Base-by-base conservation (phyloP, 495 filamentous ascomycete species). In the Xylaria castorea region DNA sequence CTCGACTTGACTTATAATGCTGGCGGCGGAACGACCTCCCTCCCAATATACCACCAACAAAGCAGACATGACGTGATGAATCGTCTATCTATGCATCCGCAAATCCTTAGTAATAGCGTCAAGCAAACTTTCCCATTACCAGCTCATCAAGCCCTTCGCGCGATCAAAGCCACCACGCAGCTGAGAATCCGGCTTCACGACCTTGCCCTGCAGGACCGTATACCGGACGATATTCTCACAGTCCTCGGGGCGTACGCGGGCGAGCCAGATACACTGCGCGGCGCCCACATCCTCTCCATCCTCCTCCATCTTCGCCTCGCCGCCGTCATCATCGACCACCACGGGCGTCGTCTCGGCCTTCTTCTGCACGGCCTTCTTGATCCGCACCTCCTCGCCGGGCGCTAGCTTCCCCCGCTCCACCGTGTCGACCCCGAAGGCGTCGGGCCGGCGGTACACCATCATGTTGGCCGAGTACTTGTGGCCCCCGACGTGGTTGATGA, bases 401-500 rank as follows among this genome's bases (percentile, higher is more conserved):
- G 78, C 76, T 53, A 83, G 66, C 72, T 81, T 83, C 2, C 73
- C 85, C 38, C 82, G 63, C 73, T 83, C 73, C 16, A 84, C 76
- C 2, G 64, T 63, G 57, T 88, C 86, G 51, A 87, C 80, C 75
- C 90, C 87, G 83, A 81, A 90, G 63, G 81, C 90, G 79, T 91
- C 86, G 22, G 84, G 84, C 40, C 91, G 85, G 8, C 96, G 87
- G 78, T 99, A 98, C 0, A 99, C 84, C 81, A 99, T 91, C 75
- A 97, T 87, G 76, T 99, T 99, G 1, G 95, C 96, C 8, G 89
- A 88, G 79, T 94, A 98, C 82, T 97, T 97, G 78, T 99, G 96
- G 0, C 96, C 96, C 14, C 96, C 96, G 0, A 98, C 94, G 78
- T 99, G 96, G 74, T 90, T 94, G 75, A 98, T 94, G 78, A 98